Conservation (phyloP, 495 filamentous ascomycete species). For the Collariella sp. region DNA sequence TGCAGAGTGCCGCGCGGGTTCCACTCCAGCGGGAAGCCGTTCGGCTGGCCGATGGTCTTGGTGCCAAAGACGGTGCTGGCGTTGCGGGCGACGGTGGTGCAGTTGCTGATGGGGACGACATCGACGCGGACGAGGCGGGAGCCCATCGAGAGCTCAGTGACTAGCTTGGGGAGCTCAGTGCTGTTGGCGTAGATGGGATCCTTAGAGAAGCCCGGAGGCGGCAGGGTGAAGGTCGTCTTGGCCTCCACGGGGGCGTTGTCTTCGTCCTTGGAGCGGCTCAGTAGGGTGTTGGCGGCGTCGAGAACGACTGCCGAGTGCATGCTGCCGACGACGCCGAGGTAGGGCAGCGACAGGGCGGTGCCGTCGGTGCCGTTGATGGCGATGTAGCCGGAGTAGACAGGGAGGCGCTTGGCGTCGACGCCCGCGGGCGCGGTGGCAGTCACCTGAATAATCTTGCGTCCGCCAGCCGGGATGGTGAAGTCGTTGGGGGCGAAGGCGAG, state of each 20-base stretch:
- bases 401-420: constrained; percentile 35
- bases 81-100: constrained; percentile 18
- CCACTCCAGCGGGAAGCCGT: constrained; percentile 31
- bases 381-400: constrained; percentile 47
- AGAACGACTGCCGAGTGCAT: constrained; percentile 34
- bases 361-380: constrained; percentile 43
- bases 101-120: constrained; percentile 30
- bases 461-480: constrained; percentile 32
- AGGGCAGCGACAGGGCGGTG: constrained; percentile 40
- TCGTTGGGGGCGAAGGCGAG: constrained; percentile 24
- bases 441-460: constrained; percentile 34
- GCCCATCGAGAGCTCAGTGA: constrained; percentile 35
- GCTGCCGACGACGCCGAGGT: constrained; percentile 43
- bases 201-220: constrained; percentile 26
- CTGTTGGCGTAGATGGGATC: constrained; percentile 27
- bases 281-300: constrained; percentile 23
- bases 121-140: constrained; percentile 37
- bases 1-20: constrained; percentile 31
- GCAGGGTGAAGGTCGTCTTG: constrained; percentile 35
- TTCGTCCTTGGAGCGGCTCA: constrained; percentile 30
- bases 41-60: constrained; percentile 29
- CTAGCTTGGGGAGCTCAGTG: constrained; percentile 22
- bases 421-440: constrained; percentile 33
- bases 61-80: constrained; percentile 27
- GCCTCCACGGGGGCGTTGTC: constrained; percentile 23